Evolutionary conservation across 306 rosid genomes (phyloP).

Genomic region (Sophora flavescens): DNA sequence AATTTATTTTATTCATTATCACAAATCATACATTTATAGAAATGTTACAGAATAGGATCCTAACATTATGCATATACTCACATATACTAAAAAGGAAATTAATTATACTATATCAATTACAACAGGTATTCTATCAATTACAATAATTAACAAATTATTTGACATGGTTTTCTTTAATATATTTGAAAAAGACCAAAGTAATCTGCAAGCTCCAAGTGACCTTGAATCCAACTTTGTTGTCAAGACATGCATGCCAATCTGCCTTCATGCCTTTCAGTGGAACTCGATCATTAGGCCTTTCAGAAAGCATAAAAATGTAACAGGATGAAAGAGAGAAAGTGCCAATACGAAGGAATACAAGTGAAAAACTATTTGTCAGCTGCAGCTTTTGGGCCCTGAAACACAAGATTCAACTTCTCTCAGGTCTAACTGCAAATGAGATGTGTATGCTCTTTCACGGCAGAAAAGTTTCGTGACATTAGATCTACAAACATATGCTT

Average conservation of each 20-base stretch:
- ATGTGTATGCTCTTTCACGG: conserved; percentile 63
- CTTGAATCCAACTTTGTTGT: conserved; percentile 82
- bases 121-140: too few species aligned
- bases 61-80: too few species aligned
- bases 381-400: conserved; percentile 90
- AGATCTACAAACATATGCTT: conserved; percentile 8
- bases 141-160: too few species aligned
- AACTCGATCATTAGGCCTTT: conserved; percentile 83
- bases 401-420: conserved; percentile 74
- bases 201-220: conserved; percentile 35
- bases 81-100: too few species aligned
- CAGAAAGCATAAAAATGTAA: background rate
- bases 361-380: background rate
- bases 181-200: background rate
- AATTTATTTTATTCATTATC: too few species aligned
- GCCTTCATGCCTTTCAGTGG: conserved; percentile 73
- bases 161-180: too few species aligned
- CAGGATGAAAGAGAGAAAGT: background rate
- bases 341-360: background rate
- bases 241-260: conserved; percentile 76
- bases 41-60: too few species aligned
- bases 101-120: too few species aligned
- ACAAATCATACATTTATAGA: too few species aligned
- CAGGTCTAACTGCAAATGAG: conserved; percentile 61
- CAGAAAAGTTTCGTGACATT: background rate